phyloP scores from a whole-genome alignment of 495 filamentous ascomycete genomes.

The Xylaria sp. region DNA sequence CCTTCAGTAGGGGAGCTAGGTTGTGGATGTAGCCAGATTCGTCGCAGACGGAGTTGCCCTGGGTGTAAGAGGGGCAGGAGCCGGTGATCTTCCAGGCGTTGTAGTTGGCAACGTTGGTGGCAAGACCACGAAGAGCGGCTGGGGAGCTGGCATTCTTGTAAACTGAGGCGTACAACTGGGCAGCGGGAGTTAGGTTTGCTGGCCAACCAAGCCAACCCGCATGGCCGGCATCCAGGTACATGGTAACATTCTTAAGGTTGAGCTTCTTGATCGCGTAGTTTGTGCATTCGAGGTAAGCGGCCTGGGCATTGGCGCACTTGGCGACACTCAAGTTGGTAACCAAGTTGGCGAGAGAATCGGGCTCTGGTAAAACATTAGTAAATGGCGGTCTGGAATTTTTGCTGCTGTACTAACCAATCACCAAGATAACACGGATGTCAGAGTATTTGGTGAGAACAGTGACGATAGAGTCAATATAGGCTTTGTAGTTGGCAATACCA shows the following conservation, averaged over 20 bases:
- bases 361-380: slow-evolving; percentile 48
- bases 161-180: slow-evolving; percentile 64
- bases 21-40: slow-evolving; percentile 72
- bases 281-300: slow-evolving; percentile 64
- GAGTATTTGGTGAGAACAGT: slow-evolving; percentile 34
- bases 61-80: slow-evolving; percentile 63
- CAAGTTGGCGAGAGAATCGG: slow-evolving; percentile 71
- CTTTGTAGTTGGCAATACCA: slow-evolving; percentile 65
- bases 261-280: slow-evolving; percentile 67
- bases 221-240: slow-evolving; percentile 76
- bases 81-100: slow-evolving; percentile 61
- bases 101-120: slow-evolving; percentile 80
- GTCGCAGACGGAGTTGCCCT: slow-evolving; percentile 59
- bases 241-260: slow-evolving; percentile 68
- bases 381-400: not conserved
- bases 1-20: slow-evolving; percentile 64
- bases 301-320: slow-evolving; percentile 63
- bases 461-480: slow-evolving; percentile 61
- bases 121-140: slow-evolving; percentile 67
- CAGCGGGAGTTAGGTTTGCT: slow-evolving; percentile 69
- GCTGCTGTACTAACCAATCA: slow-evolving; percentile 30
- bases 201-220: slow-evolving; percentile 81
- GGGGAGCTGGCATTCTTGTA: slow-evolving; percentile 66
- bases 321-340: slow-evolving; percentile 66
- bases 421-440: slow-evolving; percentile 46